Evolutionary conservation across 2,329 filamentous ascomycete genomes (phyloP), one percentile per base, ranked within the genome.

Genomic region (Fusarium sulawesiense): DNA sequence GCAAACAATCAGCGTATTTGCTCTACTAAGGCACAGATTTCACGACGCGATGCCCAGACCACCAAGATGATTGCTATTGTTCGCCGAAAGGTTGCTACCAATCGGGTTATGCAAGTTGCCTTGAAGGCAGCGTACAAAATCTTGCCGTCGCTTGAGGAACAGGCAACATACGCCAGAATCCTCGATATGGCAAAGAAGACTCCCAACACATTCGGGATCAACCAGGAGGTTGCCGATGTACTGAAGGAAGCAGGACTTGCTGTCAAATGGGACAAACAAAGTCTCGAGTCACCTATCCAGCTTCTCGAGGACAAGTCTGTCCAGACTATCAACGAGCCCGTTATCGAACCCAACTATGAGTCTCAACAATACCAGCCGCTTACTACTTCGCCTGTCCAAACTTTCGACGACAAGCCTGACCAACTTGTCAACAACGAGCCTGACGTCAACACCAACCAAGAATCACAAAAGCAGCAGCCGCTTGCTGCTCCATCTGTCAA

Each of bases 61-160:
- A 34, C 34, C 6, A 60, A 56, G 7, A 13, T 74, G 6, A 23
- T 64, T 3, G 7, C 20, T 6, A 32, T 57, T n/a, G 40, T 74
- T 5, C 37, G 37, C 11, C 34, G 48, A 8, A 60, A 66, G 10
- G 27, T 56, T 1, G 47, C 30, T 2, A 41, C 56, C 6, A 60
- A 55, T 10, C 60, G 54, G 2, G 42, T 70, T 4, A 37, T 30
- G 23, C 6, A 29, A 13, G 25, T 37, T 6, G 69, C 71, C 1
- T n/a, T 70, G 9, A 50, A 51, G 10, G 62, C 63, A 21, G 60
- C 63, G 0, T 62, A 64, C 56, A 56, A 46, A 6, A 11, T 64
- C 12, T 13, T 71, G 0, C 63, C 56, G 4, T 32, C 29, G 2
- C 3, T 62, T 12, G 3, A 44, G 5, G 56, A 71, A 3, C 37